Percentiles rank a stretch among this genome's conserved stretches.
Conservation (phyloP, 2,329 filamentous ascomycete species). For the Talaromyces sp. region DNA sequence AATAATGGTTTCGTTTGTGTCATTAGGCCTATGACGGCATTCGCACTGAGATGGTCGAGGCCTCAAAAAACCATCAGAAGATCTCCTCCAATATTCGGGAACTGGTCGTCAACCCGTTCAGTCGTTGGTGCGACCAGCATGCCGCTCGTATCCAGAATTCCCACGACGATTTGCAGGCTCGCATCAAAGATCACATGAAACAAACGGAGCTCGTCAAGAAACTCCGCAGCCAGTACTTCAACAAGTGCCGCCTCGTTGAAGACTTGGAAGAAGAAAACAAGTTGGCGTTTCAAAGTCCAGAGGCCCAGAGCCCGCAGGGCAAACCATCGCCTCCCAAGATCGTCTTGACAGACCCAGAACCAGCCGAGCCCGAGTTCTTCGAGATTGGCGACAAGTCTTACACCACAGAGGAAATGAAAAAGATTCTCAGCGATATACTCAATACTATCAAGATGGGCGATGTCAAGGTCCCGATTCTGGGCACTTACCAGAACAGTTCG, state of each 20-base stretch:
- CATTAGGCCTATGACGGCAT: slow-evolving; percentile 86
- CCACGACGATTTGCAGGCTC: slow-evolving; percentile 84
- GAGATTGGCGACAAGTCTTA: slow-evolving; percentile 91
- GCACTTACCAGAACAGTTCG: slow-evolving; percentile 90
- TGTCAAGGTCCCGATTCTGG: slow-evolving; percentile 90
- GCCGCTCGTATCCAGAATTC: slow-evolving; percentile 85
- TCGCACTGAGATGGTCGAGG: slow-evolving; percentile 85
- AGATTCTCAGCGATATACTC: slow-evolving; percentile 79
- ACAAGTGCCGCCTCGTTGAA: slow-evolving; percentile 94
- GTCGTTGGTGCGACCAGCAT: slow-evolving; percentile 93
- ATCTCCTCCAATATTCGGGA: slow-evolving; percentile 96
- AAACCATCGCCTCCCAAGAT: slow-evolving; percentile 61
- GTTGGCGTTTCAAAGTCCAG: slow-evolving; percentile 86
- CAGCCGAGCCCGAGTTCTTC: slow-evolving; percentile 70
- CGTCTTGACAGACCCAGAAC: slow-evolving; percentile 68
- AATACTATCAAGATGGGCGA: slow-evolving; percentile 81
- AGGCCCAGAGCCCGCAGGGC: slow-evolving; percentile 55
- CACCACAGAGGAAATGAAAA: slow-evolving; percentile 79
- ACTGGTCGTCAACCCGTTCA: slow-evolving; percentile 88
- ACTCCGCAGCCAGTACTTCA: slow-evolving; percentile 93
- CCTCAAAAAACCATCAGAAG: slow-evolving; percentile 83
- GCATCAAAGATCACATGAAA: slow-evolving; percentile 88
- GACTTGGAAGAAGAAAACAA: slow-evolving; percentile 98
- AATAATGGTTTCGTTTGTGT: neutral
- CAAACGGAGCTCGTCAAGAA: slow-evolving; percentile 89